Base-by-base conservation (phyloP, 306 rosid genomes). In the Prosopis cineraria region DNA sequence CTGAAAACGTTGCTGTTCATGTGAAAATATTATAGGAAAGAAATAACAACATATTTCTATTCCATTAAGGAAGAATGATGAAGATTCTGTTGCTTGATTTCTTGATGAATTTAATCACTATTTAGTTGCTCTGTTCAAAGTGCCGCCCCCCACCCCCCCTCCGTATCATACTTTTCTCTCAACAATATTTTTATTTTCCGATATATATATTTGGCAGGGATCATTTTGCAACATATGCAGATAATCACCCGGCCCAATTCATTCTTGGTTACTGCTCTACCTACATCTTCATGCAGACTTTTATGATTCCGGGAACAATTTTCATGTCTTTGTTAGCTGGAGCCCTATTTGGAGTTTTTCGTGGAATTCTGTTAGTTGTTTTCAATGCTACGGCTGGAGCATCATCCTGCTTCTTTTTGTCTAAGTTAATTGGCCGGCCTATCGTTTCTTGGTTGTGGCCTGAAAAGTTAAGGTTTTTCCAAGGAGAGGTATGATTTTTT, bases 301-400 rank as follows among this genome's bases (percentile, higher is more conserved):
- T 95, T 78, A 95, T 95, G 98, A 95, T 95, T 85, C 98, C 98
- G 0, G 98, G 98, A 64, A 95, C 98, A 39, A 90, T 95, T 75
- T 95, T 95, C 85, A 88, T 95, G 98, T 95, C 98, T 56, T 86
- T 95, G 81, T 85, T 95, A n/a, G 98, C 97, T 59, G 98, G 98
- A 78, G 98, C 98, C 34, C 98, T 95, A 62, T 95, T 95, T 71
- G 98, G 98, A 70, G 93, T 88, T 45, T 22, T 87, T 19, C 85
- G 83, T 79, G 98, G 98, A 22, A 84, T 95, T 85, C 16, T 91
- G 33, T 85, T 95, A 64, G 98, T 95, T 75, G 91, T 91, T 77
- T 89, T 90, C 78, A 95, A 95, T 72, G 97, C 98, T 41, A 92
- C 97, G n/a, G 90, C 98, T 30, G 98, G 97, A 79, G 98, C 98